phyloP scores from a whole-genome alignment of 1,139 yeast species.

The Oligophagozyma castellii region DNA sequence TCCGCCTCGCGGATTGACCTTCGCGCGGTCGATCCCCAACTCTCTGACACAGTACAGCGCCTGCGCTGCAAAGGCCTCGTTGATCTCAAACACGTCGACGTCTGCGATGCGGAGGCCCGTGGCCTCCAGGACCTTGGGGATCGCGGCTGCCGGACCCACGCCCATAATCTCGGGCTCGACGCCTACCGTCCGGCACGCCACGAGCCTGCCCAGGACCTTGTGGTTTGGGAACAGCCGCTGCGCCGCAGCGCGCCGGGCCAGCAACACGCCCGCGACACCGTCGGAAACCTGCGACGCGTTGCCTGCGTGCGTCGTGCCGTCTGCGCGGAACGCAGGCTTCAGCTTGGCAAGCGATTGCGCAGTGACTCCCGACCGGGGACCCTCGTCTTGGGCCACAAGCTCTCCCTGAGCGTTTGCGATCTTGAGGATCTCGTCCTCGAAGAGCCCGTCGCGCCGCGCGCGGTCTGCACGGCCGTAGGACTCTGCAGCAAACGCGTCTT shows the following conservation, averaged over 20 bases:
- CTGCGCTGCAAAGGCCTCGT: constrained; percentile 95
- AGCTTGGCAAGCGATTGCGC: constrained; percentile 59
- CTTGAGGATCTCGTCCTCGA: constrained; percentile 79
- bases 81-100: constrained; percentile 67
- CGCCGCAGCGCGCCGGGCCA: constrained; percentile 83
- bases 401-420: constrained; percentile 29
- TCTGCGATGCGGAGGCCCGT: constrained; percentile 52
- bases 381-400: constrained; percentile 66
- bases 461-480: constrained; percentile 76
- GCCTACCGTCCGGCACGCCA: constrained; percentile 67
- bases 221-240: constrained; percentile 51
- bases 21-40: constrained; percentile 51
- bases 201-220: constrained; percentile 63
- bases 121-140: constrained; percentile 63
- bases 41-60: constrained; percentile 62
- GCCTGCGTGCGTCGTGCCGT: constrained; percentile 88
- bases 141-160: constrained; percentile 89
- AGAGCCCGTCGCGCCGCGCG: constrained; percentile 59
- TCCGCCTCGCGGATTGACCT: constrained; percentile 87
- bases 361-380: constrained; percentile 81
- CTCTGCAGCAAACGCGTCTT: constrained; percentile 76
- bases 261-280: constrained; percentile 84
- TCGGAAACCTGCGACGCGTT: constrained; percentile 92
- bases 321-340: constrained; percentile 75
- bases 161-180: constrained; percentile 98